Percentiles rank a stretch among this genome's conserved stretches.
These are phyloP conservation scores for Verticillium nonalfalfae DNA, from an alignment of 2,329 filamentous ascomycete species.

Conservation along the genomic window DNA sequence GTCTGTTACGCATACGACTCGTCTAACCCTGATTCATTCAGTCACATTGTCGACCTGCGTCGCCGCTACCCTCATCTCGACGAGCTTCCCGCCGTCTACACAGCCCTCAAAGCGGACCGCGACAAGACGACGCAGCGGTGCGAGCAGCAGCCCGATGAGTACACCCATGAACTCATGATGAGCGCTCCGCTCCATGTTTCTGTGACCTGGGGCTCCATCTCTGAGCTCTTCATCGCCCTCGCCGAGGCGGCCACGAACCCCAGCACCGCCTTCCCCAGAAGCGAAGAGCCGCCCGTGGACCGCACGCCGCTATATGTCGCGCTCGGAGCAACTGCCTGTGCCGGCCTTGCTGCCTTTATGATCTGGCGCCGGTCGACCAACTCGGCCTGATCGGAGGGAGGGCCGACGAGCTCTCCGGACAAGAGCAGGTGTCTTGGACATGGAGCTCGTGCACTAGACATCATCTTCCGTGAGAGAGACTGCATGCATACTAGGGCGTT, in stretches of 20 bases:
- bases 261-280: constrained; percentile 81
- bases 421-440: background rate
- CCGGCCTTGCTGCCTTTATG: constrained; percentile 56
- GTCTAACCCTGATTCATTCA: constrained; percentile 91
- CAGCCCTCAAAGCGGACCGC: constrained; percentile 87
- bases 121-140: constrained; percentile 96
- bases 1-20: constrained; percentile 97
- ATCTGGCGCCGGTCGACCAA: constrained; percentile 57
- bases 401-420: background rate
- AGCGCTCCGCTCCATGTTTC: constrained; percentile 88
- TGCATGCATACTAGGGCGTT: background rate
- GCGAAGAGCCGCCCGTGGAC: constrained; percentile 78
- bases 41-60: constrained; percentile 78
- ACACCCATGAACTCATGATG: constrained; percentile 81
- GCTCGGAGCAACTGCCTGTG: constrained; percentile 64
- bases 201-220: constrained; percentile 89
- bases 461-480: background rate
- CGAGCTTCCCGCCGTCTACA: constrained; percentile 85
- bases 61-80: constrained; percentile 77
- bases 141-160: constrained; percentile 86
- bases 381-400: constrained; percentile 20
- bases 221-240: constrained; percentile 85
- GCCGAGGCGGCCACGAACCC: constrained; percentile 91
- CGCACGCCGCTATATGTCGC: constrained; percentile 82
- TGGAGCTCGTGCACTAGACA: background rate